Conservation (phyloP, 306 rosid species). For the Prunus kanzakura region DNA sequence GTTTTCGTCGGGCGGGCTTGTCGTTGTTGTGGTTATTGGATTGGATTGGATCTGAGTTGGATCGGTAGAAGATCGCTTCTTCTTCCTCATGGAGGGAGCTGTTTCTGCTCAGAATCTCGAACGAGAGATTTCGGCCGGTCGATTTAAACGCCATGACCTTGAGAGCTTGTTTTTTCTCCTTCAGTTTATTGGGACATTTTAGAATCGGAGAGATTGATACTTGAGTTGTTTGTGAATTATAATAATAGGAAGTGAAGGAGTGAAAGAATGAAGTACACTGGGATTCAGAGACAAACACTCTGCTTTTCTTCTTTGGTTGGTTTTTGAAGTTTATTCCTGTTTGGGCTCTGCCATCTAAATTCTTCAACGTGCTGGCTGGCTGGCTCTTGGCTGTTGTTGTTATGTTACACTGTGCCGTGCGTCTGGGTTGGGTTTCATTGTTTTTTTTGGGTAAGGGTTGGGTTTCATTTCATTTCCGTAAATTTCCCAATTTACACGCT, state of each 20-base stretch:
- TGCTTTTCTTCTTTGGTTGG: not conserved
- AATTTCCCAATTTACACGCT: too few species aligned
- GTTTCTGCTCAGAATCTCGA: conserved; percentile 55
- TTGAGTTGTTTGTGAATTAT: not conserved
- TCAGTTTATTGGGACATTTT: not conserved
- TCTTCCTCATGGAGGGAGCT: conserved; percentile 35
- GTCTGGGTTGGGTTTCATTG: not conserved
- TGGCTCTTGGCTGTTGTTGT: not conserved
- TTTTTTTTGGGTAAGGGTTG: too few species aligned
- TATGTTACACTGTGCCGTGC: not conserved
- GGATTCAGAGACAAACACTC: not conserved
- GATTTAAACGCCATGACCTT: conserved; percentile 64
- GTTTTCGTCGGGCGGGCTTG: conserved; percentile 45
- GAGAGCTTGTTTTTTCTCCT: not conserved
- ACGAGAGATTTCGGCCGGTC: conserved; percentile 55
- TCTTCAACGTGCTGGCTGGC: not conserved
- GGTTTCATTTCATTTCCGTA: too few species aligned
- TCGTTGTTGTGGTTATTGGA: not conserved
- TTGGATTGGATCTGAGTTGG: conserved; percentile 24
- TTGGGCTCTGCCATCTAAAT: not conserved
- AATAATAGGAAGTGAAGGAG: not conserved
- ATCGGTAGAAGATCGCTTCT: conserved; percentile 22
- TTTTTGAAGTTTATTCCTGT: not conserved
- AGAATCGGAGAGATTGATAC: not conserved
- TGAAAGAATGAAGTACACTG: not conserved